These are phyloP conservation scores for Magnolia officinalis DNA, from an alignment of 164 flowering plant genomes.

Conservation along the genomic window DNA sequence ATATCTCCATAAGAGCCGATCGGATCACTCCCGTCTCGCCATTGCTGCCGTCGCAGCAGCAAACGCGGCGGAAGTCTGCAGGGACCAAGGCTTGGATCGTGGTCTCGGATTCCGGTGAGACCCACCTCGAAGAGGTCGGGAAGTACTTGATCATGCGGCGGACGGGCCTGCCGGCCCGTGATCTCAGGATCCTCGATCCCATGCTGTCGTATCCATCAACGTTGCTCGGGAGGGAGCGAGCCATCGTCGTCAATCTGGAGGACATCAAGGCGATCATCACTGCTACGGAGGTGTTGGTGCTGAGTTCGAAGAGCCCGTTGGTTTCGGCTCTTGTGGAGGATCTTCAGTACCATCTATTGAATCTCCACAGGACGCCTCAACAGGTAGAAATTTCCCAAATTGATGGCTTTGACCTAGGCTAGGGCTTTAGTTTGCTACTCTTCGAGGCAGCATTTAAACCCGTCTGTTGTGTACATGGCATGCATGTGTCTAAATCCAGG, in stretches of 20 bases:
- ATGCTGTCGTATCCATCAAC: constrained; percentile 31
- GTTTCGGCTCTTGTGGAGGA: constrained; percentile 35
- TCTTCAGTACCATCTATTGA: constrained; percentile 25
- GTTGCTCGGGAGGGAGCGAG: constrained; percentile 31
- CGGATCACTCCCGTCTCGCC: not conserved
- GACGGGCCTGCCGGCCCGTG: constrained; percentile 34
- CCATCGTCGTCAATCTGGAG: constrained; percentile 39
- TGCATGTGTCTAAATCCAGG: too few species aligned
- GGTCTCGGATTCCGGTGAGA: constrained; percentile 27
- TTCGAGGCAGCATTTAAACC: not conserved
- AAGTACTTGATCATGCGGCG: constrained; percentile 33
- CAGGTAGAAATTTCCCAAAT: constrained; percentile 10
- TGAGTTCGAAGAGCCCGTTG: constrained; percentile 28
- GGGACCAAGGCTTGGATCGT: constrained; percentile 37
- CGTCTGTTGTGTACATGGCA: not conserved
- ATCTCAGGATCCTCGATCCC: constrained; percentile 35
- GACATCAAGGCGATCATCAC: constrained; percentile 40
- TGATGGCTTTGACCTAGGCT: not conserved
- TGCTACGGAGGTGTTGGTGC: constrained; percentile 32
- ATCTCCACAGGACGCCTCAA: constrained; percentile 1
- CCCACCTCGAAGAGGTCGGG: constrained; percentile 31
- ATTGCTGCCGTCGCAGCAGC: constrained; percentile 2
- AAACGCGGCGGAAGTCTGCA: constrained; percentile 15
- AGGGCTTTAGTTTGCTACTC: not conserved
- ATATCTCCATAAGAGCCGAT: constrained; percentile 1